Percentiles rank a stretch among this genome's conserved stretches.
These are phyloP conservation scores for Paxillus ammoniavirescens DNA, from an alignment of 768 basidiomycete genomes.

Conservation along the genomic window DNA sequence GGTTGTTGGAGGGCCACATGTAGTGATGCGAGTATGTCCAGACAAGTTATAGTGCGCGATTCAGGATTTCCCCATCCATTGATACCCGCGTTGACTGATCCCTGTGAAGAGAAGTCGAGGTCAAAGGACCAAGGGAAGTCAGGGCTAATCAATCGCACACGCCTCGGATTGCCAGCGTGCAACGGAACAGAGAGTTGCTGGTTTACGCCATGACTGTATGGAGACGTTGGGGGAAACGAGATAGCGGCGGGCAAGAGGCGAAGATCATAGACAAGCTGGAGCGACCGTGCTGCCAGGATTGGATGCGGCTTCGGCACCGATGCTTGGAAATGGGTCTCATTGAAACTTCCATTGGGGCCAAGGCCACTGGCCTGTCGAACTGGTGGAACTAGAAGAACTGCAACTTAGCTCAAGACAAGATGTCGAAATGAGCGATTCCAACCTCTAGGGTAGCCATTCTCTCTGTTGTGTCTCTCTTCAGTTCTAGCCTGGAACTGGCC, in stretches of 20 bases:
- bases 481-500: not conserved
- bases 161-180: not conserved
- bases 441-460: not conserved
- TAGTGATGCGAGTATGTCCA: conserved; percentile 4
- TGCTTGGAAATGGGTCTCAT: not conserved
- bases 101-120: not conserved
- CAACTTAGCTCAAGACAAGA: too few species aligned
- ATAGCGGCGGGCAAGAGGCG: not conserved
- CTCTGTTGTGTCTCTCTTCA: not conserved
- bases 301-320: not conserved
- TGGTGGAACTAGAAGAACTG: not conserved
- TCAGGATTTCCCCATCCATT: not conserved
- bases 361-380: not conserved
- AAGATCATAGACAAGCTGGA: conserved; percentile 6
- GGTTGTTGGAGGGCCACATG: conserved; percentile 4
- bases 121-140: conserved; percentile 10
- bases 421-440: not conserved
- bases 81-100: too few species aligned
- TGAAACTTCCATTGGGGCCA: not conserved
- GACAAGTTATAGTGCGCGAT: not conserved
- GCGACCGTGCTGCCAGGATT: not conserved
- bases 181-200: conserved; percentile 1
- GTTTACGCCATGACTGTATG: not conserved
- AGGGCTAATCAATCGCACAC: conserved; percentile 3
- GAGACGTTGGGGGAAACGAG: not conserved